phyloP scores from a whole-genome alignment of 2,329 filamentous ascomycete species.

The Mycosphaerella sp. region DNA sequence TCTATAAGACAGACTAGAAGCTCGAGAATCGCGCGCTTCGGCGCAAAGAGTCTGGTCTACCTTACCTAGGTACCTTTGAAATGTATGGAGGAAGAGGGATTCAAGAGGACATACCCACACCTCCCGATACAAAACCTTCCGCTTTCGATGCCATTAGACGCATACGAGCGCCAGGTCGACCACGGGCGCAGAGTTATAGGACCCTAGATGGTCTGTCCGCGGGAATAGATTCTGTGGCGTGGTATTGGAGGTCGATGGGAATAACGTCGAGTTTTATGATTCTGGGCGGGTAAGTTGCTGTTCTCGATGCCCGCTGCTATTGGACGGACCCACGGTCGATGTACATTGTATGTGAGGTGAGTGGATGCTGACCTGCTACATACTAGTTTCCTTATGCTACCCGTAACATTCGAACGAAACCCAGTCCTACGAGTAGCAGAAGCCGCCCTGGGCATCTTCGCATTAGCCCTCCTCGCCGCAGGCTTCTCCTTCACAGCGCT shows the following conservation, averaged over 20 bases:
- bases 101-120: background rate
- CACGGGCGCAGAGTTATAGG: constrained; percentile 28
- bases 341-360: background rate
- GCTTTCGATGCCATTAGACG: constrained; percentile 23
- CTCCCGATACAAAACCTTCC: constrained; percentile 4
- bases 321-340: constrained; percentile 17
- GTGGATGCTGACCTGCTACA: constrained; percentile 12
- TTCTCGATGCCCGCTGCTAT: background rate
- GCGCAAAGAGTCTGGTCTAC: background rate
- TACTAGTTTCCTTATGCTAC: constrained; percentile 45
- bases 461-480: constrained; percentile 43
- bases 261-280: constrained; percentile 44
- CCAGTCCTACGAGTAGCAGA: constrained; percentile 37
- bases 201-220: constrained; percentile 25
- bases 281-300: constrained; percentile 40
- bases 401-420: constrained; percentile 41
- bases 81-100: constrained; percentile 9
- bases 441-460: constrained; percentile 40
- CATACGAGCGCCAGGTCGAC: constrained; percentile 24
- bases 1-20: background rate
- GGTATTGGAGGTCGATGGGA: constrained; percentile 46
- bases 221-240: constrained; percentile 31
- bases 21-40: background rate
- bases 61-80: too few species aligned
- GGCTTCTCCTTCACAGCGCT: constrained; percentile 46